Base-by-base conservation (phyloP, 106 monocot genomes). In the Dioscorea dumetorum region DNA sequence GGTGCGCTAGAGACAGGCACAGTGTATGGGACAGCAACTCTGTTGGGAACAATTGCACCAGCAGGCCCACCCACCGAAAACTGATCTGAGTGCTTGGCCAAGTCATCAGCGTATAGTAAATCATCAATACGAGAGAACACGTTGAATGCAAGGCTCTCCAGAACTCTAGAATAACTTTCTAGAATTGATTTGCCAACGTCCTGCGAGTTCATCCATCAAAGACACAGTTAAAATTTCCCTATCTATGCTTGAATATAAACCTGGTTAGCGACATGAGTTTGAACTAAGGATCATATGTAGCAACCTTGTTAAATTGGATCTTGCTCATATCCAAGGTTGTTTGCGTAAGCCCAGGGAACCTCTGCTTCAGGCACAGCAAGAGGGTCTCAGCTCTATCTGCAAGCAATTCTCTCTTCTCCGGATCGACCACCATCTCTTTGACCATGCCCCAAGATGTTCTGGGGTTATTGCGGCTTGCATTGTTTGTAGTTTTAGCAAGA, bases 171-270 rank as follows among this genome's bases (percentile, higher is more conserved):
- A 56, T 94, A 94, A 66, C 90, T 87, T 68, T 94, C 94, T 20
- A 94, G 67, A 61, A 94, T 90, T n/a, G 94, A 87, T 76, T 90
- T 94, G 1, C 90, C 94, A n/a, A 94, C 74, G 72, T 94, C 94
- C 94, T 94, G 78, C 22, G 66, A 73, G 16, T 57, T 31, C 14
- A 16, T 13, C 6, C 11, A 15, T 16, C 49, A 34, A 34, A 68
- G 33, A 13, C 54, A 8, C 54, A 8, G 2, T 73, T 35, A 72
- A 8, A 12, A 34, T 34, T 10, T 6, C 41, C 62, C 22, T 58
- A 58, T 8, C 22, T 58, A 58, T 8, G 58, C 58, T 58, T 2
- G 7, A 15, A 16, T 58, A 20, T 8, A 58, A 58, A 8, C 1
- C 28, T 19, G 20, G 58, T 28, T 16, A 58, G 58, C 16, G 2